These are phyloP conservation scores for Anethum foeniculum DNA, from an alignment of 140 eudicot genomes.

Conservation along the genomic window DNA sequence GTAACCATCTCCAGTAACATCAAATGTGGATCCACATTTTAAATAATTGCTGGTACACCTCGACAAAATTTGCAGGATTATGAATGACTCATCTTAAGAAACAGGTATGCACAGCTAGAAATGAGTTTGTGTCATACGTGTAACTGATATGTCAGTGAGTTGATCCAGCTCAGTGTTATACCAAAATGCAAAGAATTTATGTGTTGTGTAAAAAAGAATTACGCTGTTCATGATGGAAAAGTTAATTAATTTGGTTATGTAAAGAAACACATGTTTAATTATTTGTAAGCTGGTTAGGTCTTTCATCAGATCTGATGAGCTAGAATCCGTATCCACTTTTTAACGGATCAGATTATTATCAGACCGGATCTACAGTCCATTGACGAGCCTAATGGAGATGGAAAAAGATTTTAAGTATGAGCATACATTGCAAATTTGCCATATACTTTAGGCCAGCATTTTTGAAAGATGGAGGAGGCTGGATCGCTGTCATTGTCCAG, in stretches of 20 bases:
- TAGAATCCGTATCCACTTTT: no score
- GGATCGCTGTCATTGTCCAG: no score
- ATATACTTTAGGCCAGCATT: no score
- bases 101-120: background rate
- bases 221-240: background rate
- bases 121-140: background rate
- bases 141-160: background rate
- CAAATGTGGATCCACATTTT: background rate
- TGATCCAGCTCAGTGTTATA: background rate
- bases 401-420: background rate
- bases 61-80: slow-evolving; percentile 1
- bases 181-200: background rate
- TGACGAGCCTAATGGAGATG: background rate
- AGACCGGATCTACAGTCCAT: no score
- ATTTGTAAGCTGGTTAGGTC: no score
- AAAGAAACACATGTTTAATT: no score
- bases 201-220: background rate
- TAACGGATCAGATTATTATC: no score
- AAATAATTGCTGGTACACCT: background rate
- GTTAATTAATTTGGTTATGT: no score
- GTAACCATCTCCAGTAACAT: background rate
- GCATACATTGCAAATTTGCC: background rate
- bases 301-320: no score
- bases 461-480: no score
- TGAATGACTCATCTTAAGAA: background rate